Base-by-base conservation (phyloP, 1,284 basidiomycete genomes). In the Amylostereum areolatum region DNA sequence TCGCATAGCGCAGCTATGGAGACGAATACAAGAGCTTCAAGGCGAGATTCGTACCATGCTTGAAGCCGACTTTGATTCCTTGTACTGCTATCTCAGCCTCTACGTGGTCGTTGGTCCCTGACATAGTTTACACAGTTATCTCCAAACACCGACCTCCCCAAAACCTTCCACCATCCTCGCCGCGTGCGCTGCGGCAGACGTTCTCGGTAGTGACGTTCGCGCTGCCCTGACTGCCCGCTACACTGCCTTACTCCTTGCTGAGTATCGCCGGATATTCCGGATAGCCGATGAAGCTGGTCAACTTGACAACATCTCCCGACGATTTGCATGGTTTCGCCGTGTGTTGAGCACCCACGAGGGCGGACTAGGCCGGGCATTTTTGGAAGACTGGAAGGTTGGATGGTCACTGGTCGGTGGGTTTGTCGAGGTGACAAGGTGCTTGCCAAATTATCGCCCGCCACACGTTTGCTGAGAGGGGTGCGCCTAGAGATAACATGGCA, bases 261-360 rank as follows among this genome's bases (percentile, higher is more conserved):
- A 99, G 65, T 99, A 99, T 63, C 85, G 95, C 9, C 85, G 95
- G 12, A 96, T 99, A 62, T 99, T 99, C 70, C 83, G 90, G 52
- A 78, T 86, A 3, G 85, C 84, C 1, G 92, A 96, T 59, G 94
- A 97, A 68, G 89, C 97, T 0, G 97, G 96, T 1, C 93, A 97
- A 64, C 75, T 99, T 41, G 97, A 99, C 68, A 99, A 99, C 56
- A 80, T 98, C 4, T 83, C 91, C 0, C 77, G 96, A 12, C 81
- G 97, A 35, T 99, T 94, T 58, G 92, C 95, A 2, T 99, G 95
- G 93, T 98, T 98, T 69, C 75, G 89, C 25, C 78, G 95, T n/a
- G 68, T 96, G n/a, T 70, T 99, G 33, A 83, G 89, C 56, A 83
- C 81, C 5, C 91, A 97, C 64, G 92, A 97, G 57, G 80, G 88